Percentiles rank a stretch among this genome's conserved stretches.
phyloP scores from a whole-genome alignment of 164 flowering plant species.

The Magnolia officinalis region DNA sequence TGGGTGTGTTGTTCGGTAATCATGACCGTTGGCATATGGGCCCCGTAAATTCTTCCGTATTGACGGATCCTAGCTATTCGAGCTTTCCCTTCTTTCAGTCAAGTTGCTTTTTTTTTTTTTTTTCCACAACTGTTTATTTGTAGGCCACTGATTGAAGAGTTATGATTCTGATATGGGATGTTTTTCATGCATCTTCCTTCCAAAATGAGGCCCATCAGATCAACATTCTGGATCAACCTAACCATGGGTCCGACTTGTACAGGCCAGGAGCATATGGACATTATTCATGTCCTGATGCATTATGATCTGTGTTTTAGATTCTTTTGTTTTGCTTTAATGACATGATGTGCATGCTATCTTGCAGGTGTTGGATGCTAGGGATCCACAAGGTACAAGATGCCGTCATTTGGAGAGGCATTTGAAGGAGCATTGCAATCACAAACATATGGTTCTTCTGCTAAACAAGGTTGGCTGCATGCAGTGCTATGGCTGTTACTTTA shows the following conservation, averaged over 20 bases:
- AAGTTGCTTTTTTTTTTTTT: background rate
- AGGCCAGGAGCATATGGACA: too few relatives aligned
- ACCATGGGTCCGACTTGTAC: too few relatives aligned
- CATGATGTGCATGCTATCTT: background rate
- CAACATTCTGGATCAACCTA: too few relatives aligned
- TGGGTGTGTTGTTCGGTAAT: background rate
- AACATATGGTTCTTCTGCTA: slow-evolving; percentile 80
- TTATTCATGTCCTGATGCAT: too few relatives aligned
- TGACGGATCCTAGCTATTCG: background rate
- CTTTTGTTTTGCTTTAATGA: background rate
- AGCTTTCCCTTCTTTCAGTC: background rate
- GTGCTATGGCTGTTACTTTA: background rate
- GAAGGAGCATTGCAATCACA: slow-evolving; percentile 90
- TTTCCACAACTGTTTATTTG: background rate
- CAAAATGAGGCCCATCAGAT: too few relatives aligned
- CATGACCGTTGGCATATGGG: background rate
- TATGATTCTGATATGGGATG: background rate
- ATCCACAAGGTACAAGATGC: slow-evolving; percentile 96
- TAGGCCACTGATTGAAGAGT: background rate
- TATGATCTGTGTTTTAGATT: too few relatives aligned
- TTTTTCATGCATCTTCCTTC: background rate
- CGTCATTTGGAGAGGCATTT: slow-evolving; percentile 86
- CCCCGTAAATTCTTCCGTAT: background rate
- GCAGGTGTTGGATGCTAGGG: slow-evolving; percentile 98
- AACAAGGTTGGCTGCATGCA: slow-evolving; percentile 62